Percentiles rank a stretch among this genome's conserved stretches.
phyloP scores from a whole-genome alignment of 495 filamentous ascomycete genomes.

The Beverwykella pulmonaria region DNA sequence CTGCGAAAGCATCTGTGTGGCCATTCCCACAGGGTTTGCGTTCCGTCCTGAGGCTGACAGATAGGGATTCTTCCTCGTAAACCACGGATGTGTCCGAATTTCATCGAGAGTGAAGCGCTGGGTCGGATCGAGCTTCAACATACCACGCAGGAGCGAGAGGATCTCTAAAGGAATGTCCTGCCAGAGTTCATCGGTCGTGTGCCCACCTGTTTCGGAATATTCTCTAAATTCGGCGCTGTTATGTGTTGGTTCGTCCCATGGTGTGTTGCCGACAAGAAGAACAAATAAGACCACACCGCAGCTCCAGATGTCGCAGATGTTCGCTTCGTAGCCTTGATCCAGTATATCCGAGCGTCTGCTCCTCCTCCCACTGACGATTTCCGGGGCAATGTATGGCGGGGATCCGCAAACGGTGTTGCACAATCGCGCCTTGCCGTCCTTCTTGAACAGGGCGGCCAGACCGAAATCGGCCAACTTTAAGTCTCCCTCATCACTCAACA shows the following conservation, averaged over 20 bases:
- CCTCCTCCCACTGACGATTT: constrained; percentile 58
- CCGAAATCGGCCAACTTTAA: constrained; percentile 98
- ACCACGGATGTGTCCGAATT: constrained; percentile 94
- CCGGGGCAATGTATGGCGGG: constrained; percentile 95
- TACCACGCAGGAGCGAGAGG: constrained; percentile 85
- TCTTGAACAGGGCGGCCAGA: constrained; percentile 88
- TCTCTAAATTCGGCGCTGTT: constrained; percentile 59
- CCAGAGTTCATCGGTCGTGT: constrained; percentile 86
- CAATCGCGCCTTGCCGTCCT: constrained; percentile 76
- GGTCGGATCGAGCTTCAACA: constrained; percentile 80
- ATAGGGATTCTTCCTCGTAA: constrained; percentile 77
- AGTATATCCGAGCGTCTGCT: constrained; percentile 39
- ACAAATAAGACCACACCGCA: constrained; percentile 97
- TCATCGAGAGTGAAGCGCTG: constrained; percentile 84
- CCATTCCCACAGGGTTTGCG: constrained; percentile 77
- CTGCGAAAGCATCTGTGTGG: constrained; percentile 88
- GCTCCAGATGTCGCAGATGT: constrained; percentile 94
- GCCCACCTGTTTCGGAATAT: constrained; percentile 76
- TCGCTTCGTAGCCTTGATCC: constrained; percentile 73
- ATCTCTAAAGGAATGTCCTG: constrained; percentile 72
- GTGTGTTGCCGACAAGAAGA: constrained; percentile 91
- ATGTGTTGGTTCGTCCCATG: constrained; percentile 90
- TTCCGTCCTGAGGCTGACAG: constrained; percentile 73
- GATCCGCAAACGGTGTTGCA: constrained; percentile 91
- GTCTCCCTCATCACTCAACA: constrained; percentile 71